phyloP scores from a whole-genome alignment of 306 rosid species.

The Citrullus amarus region DNA sequence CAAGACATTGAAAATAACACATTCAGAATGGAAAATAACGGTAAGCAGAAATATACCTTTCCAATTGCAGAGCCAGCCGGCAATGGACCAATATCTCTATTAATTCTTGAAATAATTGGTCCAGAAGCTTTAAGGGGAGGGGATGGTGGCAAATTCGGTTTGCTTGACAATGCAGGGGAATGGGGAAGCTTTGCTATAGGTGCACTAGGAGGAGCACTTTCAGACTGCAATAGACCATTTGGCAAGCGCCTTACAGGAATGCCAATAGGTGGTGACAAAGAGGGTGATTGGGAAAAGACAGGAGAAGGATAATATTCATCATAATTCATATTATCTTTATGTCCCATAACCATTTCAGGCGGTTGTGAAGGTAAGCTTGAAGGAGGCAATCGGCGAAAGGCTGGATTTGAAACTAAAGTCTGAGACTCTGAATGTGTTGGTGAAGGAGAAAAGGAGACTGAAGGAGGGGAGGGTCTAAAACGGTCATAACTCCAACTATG shows the following conservation, averaged over 20 bases:
- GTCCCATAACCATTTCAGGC: conserved; percentile 35
- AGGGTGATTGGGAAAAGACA: conserved; percentile 23
- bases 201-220: conserved; percentile 65
- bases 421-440: conserved; percentile 57
- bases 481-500: conserved; percentile 63
- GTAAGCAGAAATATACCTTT: conserved; percentile 39
- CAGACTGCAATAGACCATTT: conserved; percentile 47
- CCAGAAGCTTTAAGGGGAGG: conserved; percentile 19
- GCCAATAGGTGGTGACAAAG: conserved; percentile 50
- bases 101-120: neutral
- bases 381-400: conserved; percentile 35
- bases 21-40: neutral
- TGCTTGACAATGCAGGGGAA: conserved; percentile 28
- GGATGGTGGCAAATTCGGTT: conserved; percentile 49
- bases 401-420: conserved; percentile 28
- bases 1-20: conserved; percentile 6
- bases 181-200: conserved; percentile 29
- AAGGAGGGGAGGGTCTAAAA: conserved; percentile 44
- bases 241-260: conserved; percentile 37
- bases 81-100: conserved; percentile 18
- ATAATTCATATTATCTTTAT: conserved; percentile 37
- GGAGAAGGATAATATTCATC: conserved; percentile 57
- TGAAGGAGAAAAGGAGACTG: conserved; percentile 44
- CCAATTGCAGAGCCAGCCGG: conserved; percentile 41
- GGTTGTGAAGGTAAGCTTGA: conserved; percentile 60